Conservation (phyloP, 768 basidiomycete species). For the Mycena epipterygia region DNA sequence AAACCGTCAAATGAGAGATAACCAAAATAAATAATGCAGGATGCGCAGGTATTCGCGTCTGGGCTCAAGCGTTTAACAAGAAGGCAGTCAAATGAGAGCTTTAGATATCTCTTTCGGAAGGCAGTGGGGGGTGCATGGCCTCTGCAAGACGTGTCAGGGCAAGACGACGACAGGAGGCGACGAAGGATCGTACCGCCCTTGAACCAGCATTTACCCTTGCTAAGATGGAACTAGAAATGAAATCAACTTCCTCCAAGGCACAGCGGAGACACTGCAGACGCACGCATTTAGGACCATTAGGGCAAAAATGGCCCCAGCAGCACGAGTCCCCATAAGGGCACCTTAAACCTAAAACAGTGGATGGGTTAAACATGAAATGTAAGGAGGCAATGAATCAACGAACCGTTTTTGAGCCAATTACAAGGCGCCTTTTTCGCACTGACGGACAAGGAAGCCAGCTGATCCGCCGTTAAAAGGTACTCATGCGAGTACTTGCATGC, state of each 20-base stretch:
- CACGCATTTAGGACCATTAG: slow-evolving; percentile 77
- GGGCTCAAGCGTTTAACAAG: not conserved
- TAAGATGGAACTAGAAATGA: slow-evolving; percentile 62
- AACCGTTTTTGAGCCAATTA: slow-evolving; percentile 86
- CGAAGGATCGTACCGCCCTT: slow-evolving; percentile 68
- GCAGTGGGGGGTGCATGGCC: slow-evolving; percentile 56
- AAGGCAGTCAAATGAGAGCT: not conserved
- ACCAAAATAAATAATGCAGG: slow-evolving; percentile 26
- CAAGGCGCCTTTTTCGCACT: slow-evolving; percentile 91
- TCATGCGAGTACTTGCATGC: slow-evolving; percentile 90
- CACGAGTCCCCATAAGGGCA: slow-evolving; percentile 84
- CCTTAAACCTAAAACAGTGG: slow-evolving; percentile 63
- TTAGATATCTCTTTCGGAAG: slow-evolving; percentile 22
- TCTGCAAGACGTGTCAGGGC: slow-evolving; percentile 43
- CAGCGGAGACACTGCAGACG: not conserved
- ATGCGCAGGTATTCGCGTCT: not conserved
- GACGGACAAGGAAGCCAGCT: slow-evolving; percentile 75
- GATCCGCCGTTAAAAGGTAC: slow-evolving; percentile 78
- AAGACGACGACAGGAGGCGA: not conserved
- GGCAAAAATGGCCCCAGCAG: slow-evolving; percentile 89
- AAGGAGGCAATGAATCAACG: slow-evolving; percentile 22
- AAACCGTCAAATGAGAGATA: slow-evolving; percentile 1
- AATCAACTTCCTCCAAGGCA: not conserved
- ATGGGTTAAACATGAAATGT: not conserved
- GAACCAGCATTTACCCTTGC: slow-evolving; percentile 91